These are phyloP conservation scores for Colletotrichum spinosum DNA, from an alignment of 2,329 filamentous ascomycete species.

Conservation along the genomic window DNA sequence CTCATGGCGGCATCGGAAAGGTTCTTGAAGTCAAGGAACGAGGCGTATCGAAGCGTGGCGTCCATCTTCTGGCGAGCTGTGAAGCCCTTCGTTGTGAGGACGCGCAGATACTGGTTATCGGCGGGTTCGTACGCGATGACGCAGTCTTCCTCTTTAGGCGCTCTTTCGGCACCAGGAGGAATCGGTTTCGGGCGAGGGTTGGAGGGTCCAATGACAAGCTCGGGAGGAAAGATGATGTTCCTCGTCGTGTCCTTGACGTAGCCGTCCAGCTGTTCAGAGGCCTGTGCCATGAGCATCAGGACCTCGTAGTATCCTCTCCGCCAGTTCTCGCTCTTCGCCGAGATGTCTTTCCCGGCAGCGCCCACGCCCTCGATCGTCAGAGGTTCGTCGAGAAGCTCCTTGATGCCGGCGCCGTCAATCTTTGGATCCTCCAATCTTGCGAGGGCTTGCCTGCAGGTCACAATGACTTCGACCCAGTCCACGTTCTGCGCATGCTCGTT, in stretches of 20 bases:
- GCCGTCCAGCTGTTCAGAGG: conserved; percentile 84
- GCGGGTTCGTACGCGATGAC: conserved; percentile 76
- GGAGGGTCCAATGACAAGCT: conserved; percentile 82
- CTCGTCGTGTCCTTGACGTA: conserved; percentile 78
- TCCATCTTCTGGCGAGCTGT: conserved; percentile 82
- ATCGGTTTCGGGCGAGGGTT: conserved; percentile 84
- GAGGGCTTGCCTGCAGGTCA: conserved; percentile 70
- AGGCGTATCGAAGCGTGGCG: conserved; percentile 84
- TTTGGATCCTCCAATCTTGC: conserved; percentile 75
- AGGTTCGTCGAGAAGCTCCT: conserved; percentile 66
- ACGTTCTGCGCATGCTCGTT: conserved; percentile 63
- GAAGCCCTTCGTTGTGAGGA: conserved; percentile 85
- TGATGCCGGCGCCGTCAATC: conserved; percentile 75
- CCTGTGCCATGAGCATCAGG: conserved; percentile 80
- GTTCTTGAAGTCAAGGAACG: conserved; percentile 85
- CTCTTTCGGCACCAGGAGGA: conserved; percentile 69
- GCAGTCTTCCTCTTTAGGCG: conserved; percentile 82
- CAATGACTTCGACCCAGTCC: conserved; percentile 77
- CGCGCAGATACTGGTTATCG: conserved; percentile 82
- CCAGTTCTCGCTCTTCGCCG: conserved; percentile 84
- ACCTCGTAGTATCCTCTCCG: conserved; percentile 86
- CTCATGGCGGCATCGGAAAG: conserved; percentile 73
- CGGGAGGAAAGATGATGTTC: conserved; percentile 75
- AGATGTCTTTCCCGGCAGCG: conserved; percentile 72
- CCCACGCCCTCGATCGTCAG: conserved; percentile 66